Percentiles rank a stretch among this genome's conserved stretches.
These are phyloP conservation scores for Amphibolis antarctica DNA, from an alignment of 106 monocot genomes.

Conservation along the genomic window DNA sequence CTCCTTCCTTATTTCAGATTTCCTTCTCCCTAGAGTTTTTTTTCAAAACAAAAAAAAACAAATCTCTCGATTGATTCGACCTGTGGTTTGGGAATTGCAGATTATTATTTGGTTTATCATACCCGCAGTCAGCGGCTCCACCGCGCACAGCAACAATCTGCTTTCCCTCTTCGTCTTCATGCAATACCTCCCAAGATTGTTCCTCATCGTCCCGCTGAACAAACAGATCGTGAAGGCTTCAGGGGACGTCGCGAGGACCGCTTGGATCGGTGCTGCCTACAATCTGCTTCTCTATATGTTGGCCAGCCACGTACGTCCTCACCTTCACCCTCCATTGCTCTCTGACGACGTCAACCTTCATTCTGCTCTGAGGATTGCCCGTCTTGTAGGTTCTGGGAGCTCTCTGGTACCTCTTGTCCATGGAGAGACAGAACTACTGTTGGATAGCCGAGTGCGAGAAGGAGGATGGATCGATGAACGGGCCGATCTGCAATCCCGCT, in stretches of 20 bases:
- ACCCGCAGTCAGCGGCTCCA: slow-evolving; percentile 48
- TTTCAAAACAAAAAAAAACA: too few species aligned
- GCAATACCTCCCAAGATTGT: slow-evolving; percentile 81
- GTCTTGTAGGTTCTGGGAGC: slow-evolving; percentile 51
- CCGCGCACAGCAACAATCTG: slow-evolving; percentile 63
- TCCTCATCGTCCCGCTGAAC: slow-evolving; percentile 61
- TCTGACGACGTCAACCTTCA: background rate
- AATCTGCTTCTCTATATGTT: slow-evolving; percentile 89
- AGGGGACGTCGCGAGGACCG: slow-evolving; percentile 69
- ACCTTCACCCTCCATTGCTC: background rate
- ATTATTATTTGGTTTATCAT: slow-evolving; percentile 71
- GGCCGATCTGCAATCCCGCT: slow-evolving; percentile 30
- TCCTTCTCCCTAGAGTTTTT: too few species aligned
- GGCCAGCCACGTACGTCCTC: slow-evolving; percentile 63
- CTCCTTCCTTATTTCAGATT: too few species aligned
- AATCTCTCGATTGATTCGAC: too few species aligned
- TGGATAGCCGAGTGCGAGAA: slow-evolving; percentile 54
- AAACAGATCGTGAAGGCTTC: slow-evolving; percentile 61
- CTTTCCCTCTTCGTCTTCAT: slow-evolving; percentile 61
- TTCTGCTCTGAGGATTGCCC: background rate
- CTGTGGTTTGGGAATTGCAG: slow-evolving; percentile 25
- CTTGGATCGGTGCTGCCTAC: slow-evolving; percentile 82
- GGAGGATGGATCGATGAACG: slow-evolving; percentile 31
- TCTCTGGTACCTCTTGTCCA: slow-evolving; percentile 77
- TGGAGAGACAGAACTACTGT: slow-evolving; percentile 68